A percentile compares a stretch with the other conserved stretches of the same genome.
Evolutionary conservation across 768 basidiomycete species (phyloP).

Genomic region (Mycena belliarum): DNA sequence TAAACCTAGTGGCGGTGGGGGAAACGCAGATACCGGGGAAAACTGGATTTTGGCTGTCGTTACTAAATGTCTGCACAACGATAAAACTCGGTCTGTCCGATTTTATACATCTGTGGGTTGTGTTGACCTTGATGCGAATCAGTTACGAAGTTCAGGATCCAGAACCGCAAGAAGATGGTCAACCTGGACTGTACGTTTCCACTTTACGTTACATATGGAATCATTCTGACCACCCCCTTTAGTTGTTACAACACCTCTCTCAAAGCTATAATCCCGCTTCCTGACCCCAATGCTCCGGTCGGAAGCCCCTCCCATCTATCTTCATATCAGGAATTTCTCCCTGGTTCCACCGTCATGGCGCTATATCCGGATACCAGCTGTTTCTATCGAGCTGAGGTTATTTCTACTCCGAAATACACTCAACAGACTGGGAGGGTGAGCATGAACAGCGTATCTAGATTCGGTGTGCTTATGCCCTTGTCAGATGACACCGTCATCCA

Average conservation of each 20-base stretch:
- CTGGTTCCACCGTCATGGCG: constrained; percentile 78
- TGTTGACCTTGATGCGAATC: background rate
- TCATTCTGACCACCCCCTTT: constrained; percentile 9
- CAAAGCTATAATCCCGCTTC: constrained; percentile 75
- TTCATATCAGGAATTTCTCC: constrained; percentile 70
- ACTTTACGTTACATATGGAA: background rate
- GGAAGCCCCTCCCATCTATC: constrained; percentile 65
- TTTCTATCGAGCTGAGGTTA: constrained; percentile 86
- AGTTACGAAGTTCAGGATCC: constrained; percentile 88
- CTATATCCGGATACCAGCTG: constrained; percentile 91
- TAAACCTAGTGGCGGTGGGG: constrained; percentile 14
- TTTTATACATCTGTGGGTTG: background rate
- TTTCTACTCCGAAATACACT: constrained; percentile 59
- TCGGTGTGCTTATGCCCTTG: background rate
- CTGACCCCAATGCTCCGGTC: constrained; percentile 62
- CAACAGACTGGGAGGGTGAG: constrained; percentile 37
- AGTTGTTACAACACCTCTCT: constrained; percentile 73
- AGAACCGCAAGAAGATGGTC: constrained; percentile 80
- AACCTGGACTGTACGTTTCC: constrained; percentile 56
- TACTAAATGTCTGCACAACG: constrained; percentile 66
- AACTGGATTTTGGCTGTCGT: constrained; percentile 84
- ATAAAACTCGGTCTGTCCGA: constrained; percentile 63
- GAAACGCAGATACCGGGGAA: constrained; percentile 42
- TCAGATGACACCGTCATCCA: constrained; percentile 41
- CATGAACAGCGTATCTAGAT: constrained; percentile 12